phyloP scores from a whole-genome alignment of 192 early-diverging fungal species.

The Backusella macrospora region DNA sequence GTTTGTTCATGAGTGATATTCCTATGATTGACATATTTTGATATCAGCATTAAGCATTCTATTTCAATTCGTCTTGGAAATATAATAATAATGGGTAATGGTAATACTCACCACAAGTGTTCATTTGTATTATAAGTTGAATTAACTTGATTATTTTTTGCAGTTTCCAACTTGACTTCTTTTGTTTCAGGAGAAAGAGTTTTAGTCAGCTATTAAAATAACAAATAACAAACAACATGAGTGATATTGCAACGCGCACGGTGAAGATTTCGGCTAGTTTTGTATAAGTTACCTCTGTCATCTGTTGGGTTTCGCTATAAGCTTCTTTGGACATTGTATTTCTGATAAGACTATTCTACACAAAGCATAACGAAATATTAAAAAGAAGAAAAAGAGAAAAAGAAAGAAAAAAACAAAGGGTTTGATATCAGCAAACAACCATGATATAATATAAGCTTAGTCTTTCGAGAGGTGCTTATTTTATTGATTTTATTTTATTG shows the following conservation, averaged over 20 bases:
- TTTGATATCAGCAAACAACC: too few relatives aligned
- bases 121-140: not conserved
- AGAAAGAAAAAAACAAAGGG: too few relatives aligned
- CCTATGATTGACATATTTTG: not conserved
- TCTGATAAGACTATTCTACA: not conserved
- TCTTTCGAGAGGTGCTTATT: not conserved
- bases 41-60: not conserved
- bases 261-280: not conserved
- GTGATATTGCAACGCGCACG: not conserved
- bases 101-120: not conserved
- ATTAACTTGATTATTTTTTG: not conserved
- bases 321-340: constrained; percentile 2
- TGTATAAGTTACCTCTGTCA: constrained; percentile 3
- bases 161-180: not conserved
- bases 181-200: constrained; percentile 9
- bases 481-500: not conserved
- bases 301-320: not conserved
- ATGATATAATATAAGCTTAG: too few relatives aligned
- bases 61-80: not conserved
- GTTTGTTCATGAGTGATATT: constrained; percentile 23
- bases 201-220: not conserved
- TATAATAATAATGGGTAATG: not conserved
- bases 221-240: not conserved
- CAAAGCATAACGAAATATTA: not conserved
- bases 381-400: not conserved